These are phyloP conservation scores for Solanum ahanhuiri DNA, from an alignment of 257 asterid genomes.

Conservation along the genomic window DNA sequence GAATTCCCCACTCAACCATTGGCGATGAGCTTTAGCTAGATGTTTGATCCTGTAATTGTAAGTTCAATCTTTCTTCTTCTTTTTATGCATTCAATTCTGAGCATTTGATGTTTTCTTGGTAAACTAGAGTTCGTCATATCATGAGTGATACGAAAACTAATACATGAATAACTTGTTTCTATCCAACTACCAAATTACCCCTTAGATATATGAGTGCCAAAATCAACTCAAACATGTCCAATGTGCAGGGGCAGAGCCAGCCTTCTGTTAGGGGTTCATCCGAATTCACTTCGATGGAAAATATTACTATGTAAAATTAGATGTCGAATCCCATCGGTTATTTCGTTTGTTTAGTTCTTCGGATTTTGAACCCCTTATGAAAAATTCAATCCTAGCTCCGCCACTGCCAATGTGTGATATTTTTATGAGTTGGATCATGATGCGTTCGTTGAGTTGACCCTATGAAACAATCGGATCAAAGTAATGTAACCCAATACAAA, in stretches of 20 bases:
- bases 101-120: background rate
- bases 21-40: background rate
- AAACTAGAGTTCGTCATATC: background rate
- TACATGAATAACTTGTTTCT: background rate
- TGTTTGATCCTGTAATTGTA: background rate
- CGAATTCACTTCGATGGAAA: no score
- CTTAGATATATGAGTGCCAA: background rate
- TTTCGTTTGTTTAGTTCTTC: no score
- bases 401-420: no score
- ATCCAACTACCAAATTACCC: background rate
- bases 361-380: no score
- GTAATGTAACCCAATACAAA: no score
- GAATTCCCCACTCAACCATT: background rate
- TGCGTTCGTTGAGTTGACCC: no score
- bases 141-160: background rate
- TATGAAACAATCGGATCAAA: no score
- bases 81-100: slow-evolving; percentile 6
- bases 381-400: no score
- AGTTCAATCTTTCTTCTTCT: background rate
- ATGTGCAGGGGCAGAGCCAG: background rate
- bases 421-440: no score
- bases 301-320: no score
- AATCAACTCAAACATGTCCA: background rate
- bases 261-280: no score
- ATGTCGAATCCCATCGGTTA: no score